Evolutionary conservation across 805 yeast species (phyloP).

Genomic region (Starmerella apis): DNA sequence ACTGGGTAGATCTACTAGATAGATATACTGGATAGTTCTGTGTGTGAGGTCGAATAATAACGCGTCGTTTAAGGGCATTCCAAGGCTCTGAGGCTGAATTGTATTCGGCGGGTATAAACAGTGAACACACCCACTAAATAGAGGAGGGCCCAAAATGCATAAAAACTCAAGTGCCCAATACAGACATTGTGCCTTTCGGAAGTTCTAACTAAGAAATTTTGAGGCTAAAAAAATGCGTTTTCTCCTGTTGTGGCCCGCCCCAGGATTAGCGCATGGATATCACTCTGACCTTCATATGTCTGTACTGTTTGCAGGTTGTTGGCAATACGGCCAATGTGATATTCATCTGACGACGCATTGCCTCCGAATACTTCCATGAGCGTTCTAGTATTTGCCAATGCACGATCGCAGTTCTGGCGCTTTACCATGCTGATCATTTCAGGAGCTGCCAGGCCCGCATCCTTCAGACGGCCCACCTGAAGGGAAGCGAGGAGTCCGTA

Average conservation of each 20-base stretch:
- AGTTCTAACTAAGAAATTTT: no score
- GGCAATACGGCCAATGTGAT: slow-evolving; percentile 37
- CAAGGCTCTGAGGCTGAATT: no score
- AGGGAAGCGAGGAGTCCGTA: slow-evolving; percentile 35
- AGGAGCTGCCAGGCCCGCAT: slow-evolving; percentile 33
- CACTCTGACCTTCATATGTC: slow-evolving; percentile 40
- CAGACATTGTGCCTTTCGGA: no score
- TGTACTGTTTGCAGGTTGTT: slow-evolving; percentile 38
- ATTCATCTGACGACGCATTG: slow-evolving; percentile 39
- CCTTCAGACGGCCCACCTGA: slow-evolving; percentile 38
- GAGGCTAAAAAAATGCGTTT: slow-evolving; percentile 30
- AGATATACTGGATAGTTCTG: no score
- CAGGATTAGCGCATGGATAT: slow-evolving; percentile 36
- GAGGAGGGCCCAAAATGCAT: no score
- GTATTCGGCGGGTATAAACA: no score
- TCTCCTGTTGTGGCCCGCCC: slow-evolving; percentile 38
- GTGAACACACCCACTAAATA: no score
- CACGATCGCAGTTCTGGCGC: slow-evolving; percentile 38
- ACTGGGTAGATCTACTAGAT: no score
- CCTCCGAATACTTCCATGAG: slow-evolving; percentile 40
- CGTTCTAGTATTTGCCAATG: slow-evolving; percentile 32
- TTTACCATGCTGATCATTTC: slow-evolving; percentile 38
- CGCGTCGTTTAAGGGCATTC: no score
- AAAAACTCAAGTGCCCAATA: no score
- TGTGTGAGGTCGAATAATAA: no score